phyloP scores from a whole-genome alignment of 192 early-diverging fungal genomes.

The Coemansia sp. region DNA sequence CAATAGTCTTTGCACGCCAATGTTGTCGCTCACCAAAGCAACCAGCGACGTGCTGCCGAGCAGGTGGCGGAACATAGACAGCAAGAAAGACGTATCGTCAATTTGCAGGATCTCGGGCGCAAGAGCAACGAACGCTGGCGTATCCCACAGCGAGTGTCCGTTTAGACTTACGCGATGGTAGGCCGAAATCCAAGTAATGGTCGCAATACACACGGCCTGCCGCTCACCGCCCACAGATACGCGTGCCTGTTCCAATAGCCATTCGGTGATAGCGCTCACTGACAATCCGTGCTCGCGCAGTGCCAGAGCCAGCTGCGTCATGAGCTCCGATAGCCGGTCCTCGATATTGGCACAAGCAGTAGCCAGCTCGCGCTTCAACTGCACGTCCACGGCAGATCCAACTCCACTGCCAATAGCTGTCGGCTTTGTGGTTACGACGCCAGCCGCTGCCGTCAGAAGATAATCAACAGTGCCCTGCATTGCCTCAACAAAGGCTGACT shows the following conservation, averaged over 20 bases:
- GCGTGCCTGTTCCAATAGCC: constrained; percentile 23
- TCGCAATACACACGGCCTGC: constrained; percentile 21
- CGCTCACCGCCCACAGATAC: not conserved
- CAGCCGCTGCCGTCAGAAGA: not conserved
- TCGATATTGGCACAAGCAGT: constrained; percentile 27
- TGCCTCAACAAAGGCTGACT: constrained; percentile 15
- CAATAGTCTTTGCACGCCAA: constrained; percentile 30
- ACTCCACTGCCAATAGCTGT: not conserved
- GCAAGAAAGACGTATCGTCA: constrained; percentile 36
- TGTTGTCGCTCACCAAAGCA: constrained; percentile 12
- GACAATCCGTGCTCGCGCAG: not conserved
- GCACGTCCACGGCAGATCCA: not conserved
- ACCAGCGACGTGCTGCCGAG: constrained; percentile 16
- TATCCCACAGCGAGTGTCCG: constrained; percentile 42
- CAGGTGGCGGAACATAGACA: constrained; percentile 40
- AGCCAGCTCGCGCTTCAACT: constrained; percentile 8
- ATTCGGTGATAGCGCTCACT: constrained; percentile 16
- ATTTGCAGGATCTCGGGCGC: constrained; percentile 39
- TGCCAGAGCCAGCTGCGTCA: constrained; percentile 10
- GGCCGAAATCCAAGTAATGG: constrained; percentile 42
- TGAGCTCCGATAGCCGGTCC: constrained; percentile 10
- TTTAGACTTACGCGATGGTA: constrained; percentile 10
- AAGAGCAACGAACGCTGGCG: constrained; percentile 15
- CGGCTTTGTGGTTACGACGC: not conserved
- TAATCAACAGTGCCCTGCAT: constrained; percentile 7